These are phyloP conservation scores for Aspergillus cristatus DNA, from an alignment of 495 filamentous ascomycete genomes.

Conservation along the genomic window DNA sequence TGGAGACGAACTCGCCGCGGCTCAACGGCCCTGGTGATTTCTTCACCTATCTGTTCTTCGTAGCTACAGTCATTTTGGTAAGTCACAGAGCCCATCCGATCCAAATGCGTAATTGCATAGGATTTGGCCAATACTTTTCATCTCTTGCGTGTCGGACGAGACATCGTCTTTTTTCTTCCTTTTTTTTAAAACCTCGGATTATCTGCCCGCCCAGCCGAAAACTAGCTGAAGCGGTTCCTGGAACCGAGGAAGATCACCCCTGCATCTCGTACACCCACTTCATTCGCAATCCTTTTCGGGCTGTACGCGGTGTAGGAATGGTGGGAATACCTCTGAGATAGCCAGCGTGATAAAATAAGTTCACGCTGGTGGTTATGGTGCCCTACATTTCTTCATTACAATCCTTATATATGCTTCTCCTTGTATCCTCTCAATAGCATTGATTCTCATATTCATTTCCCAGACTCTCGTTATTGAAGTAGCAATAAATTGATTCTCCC, in stretches of 20 bases:
- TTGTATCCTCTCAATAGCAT: slow-evolving; percentile 15
- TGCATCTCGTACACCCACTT: slow-evolving; percentile 55
- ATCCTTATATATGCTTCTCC: slow-evolving; percentile 14
- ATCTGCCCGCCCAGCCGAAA: slow-evolving; percentile 88
- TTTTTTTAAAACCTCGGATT: slow-evolving; percentile 58
- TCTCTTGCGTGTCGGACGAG: slow-evolving; percentile 7
- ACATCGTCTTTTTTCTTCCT: slow-evolving; percentile 7
- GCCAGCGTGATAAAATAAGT: slow-evolving; percentile 51
- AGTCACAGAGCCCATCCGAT: slow-evolving; percentile 24
- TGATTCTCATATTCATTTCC: slow-evolving; percentile 6
- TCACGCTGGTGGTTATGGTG: slow-evolving; percentile 69
- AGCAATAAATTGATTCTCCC: slow-evolving; percentile 6
- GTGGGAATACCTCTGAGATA: slow-evolving; percentile 88
- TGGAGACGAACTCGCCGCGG: slow-evolving; percentile 51
- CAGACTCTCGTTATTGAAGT: slow-evolving; percentile 7
- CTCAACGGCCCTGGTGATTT: slow-evolving; percentile 60
- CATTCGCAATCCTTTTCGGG: slow-evolving; percentile 63
- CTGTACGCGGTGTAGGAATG: slow-evolving; percentile 71
- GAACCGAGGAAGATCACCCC: slow-evolving; percentile 94
- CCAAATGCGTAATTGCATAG: no score
- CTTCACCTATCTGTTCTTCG: slow-evolving; percentile 56
- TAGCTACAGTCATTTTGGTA: slow-evolving; percentile 52
- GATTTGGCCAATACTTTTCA: slow-evolving; percentile 2
- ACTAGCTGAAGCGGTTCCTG: slow-evolving; percentile 93
- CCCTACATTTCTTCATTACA: slow-evolving; percentile 64